Base-by-base conservation (phyloP, 352 stramenopile genomes). In the Phytophthora ohioensis region DNA sequence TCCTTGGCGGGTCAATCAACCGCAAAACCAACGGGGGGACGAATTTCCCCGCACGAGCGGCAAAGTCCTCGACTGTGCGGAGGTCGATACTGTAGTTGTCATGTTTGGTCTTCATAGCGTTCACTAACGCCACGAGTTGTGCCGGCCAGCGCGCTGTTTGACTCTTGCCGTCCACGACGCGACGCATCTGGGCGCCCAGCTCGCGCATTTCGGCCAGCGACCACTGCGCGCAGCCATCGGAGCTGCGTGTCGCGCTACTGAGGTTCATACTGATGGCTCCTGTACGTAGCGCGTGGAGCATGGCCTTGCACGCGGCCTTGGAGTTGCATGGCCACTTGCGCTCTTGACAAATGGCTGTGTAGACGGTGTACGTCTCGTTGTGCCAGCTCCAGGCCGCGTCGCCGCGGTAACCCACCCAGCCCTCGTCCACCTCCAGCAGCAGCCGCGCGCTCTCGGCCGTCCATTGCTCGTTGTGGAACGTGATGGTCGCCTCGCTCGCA, bases 351-450 rank as follows among this genome's bases (percentile, higher is more conserved):
- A 72, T 63, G 12, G 54, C 36, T 6, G 11, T 11, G 38, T 72
- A 72, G 2, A 54, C 34, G 12, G 17, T 27, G 52, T 66, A 75
- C 17, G 66, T 75, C n/a, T 64, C 60, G 10, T 72, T 57, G n/a
- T 54, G 46, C 71, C 71, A 78, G 35, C 67, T 63, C 67, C 66
- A 75, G 17, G 53, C 35, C 17, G 38, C 38, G 51, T 60, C 61
- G 11, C 42, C 34, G 32, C 42, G 54, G 56, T 62, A 79, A 21
- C 71, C 67, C 31, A 73, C 38, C 67, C 67, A 73, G 32, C 67
- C 71, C 55, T 79, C 71, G 48, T 78, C 71, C 21, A 76, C 51
- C 62, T 79, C 67, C 30, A 76, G 36, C 54, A 76, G 45, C 48
- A 79, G 46, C 2, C 67, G 60, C 3, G 61, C 61, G 1, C 53